Evolutionary conservation across 345 rosid species (phyloP), one percentile per base, ranked within the genome.

Genomic region (Melastoma malabathricum): DNA sequence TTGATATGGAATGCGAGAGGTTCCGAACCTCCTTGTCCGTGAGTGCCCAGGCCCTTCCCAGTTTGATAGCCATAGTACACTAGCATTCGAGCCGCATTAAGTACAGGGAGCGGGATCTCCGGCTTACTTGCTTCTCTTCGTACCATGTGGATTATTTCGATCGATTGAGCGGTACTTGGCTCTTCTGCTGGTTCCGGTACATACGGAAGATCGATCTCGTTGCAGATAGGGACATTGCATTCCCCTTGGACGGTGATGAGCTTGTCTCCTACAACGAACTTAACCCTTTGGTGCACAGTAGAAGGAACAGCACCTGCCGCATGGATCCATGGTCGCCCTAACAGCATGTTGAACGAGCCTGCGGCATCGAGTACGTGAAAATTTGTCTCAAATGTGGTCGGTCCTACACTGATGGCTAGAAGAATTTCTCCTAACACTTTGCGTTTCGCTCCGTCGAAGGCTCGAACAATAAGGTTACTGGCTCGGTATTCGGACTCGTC

Each of bases 321-420:
- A 18, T 50, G 44, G 0, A 41, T 31, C 50, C 48, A 50, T 1
- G 56, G 48, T 19, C 48, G 6, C 12, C 59, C 47, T 13, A 60
- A 15, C 0, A 60, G 10, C 2, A 46, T 16, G 9, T 38, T 47
- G 8, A 27, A 60, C 3, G 53, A 2, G 0, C 13, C 16, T 0
- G 27, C 16, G 14, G 52, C 54, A 13, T 47, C 46, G 19, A 60
- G 15, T 1, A 54, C 59, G 15, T 46, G 23, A 27, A 60, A 53
- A 0, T 3, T 13, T 2, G 15, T 18, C 0, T 17, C 10, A 10
- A 46, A 53, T 1, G n/a, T 6, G 2, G 5, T 1, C 0, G 25
- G 46, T 3, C 54, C 48, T 0, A 52, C 20, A 6, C 12, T 6
- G 2, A 60, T 8, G 5, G 1, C 16, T 0, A 58, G 25, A 6